Evolutionary conservation across 2,329 filamentous ascomycete genomes (phyloP).

Genomic region (Aureobasidium sp.): DNA sequence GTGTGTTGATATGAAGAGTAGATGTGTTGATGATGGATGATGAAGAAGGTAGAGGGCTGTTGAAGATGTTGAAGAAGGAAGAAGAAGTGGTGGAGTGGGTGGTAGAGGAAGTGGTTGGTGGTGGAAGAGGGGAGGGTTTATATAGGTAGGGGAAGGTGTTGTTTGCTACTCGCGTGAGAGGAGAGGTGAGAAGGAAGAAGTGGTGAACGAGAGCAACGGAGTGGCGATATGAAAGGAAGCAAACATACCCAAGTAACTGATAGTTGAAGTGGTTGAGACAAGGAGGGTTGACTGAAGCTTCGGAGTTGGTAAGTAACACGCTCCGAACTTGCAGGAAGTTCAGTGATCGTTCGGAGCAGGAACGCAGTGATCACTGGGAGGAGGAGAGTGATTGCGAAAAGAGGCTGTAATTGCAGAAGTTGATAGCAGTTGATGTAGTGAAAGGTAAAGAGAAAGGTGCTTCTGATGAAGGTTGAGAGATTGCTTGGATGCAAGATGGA

Average conservation of each 20-base stretch:
- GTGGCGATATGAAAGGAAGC: not conserved
- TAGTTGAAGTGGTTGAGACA: not conserved
- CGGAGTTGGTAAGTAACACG: not conserved
- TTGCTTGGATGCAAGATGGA: not conserved
- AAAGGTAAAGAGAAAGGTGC: not conserved
- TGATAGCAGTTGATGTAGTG: not conserved
- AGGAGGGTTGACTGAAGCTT: not conserved
- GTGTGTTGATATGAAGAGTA: not conserved
- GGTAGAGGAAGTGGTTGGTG: constrained; percentile 8
- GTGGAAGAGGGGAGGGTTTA: not conserved
- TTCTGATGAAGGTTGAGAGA: not conserved
- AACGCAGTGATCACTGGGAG: not conserved
- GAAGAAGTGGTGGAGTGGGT: not conserved
- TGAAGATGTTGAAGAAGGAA: not conserved
- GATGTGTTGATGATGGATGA: not conserved
- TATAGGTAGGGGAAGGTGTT: constrained; percentile 1
- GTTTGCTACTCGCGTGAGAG: not conserved
- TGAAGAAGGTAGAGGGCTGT: constrained; percentile 3
- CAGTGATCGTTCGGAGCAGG: too few relatives aligned
- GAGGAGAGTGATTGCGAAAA: not conserved
- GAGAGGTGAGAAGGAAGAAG: not conserved
- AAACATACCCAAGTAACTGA: not conserved
- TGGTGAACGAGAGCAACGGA: not conserved
- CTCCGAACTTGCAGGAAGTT: not conserved
- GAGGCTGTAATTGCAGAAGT: not conserved